phyloP scores from a whole-genome alignment of 306 rosid species.

The Cucumis hystrix region DNA sequence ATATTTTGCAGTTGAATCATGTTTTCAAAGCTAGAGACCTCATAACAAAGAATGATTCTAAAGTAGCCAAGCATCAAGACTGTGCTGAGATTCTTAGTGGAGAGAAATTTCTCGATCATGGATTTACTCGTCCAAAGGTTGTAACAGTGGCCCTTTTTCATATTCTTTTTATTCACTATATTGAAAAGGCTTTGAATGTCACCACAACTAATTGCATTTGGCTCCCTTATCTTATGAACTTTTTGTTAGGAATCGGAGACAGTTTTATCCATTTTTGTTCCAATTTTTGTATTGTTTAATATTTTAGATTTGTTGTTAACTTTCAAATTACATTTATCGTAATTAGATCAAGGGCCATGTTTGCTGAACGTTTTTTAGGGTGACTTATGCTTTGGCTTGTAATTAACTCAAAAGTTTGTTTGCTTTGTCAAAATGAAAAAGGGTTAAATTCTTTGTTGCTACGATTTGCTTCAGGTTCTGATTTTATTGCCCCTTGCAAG shows the following conservation, averaged over 20 bases:
- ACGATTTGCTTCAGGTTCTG: slow-evolving; percentile 48
- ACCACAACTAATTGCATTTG: neutral
- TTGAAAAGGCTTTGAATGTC: neutral
- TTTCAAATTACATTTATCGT: neutral
- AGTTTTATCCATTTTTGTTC: neutral
- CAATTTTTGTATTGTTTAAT: neutral
- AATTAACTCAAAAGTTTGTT: neutral
- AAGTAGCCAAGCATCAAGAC: slow-evolving; percentile 40
- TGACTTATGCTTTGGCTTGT: neutral
- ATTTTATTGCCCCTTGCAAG: slow-evolving; percentile 67
- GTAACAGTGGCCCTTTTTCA: neutral
- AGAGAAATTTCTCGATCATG: slow-evolving; percentile 68
- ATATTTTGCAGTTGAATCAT: slow-evolving; percentile 72
- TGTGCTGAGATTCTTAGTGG: slow-evolving; percentile 16
- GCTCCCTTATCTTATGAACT: neutral
- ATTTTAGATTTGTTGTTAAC: neutral
- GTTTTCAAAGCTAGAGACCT: slow-evolving; percentile 61
- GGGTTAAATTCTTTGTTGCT: neutral
- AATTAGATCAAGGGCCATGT: neutral
- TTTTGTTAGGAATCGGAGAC: neutral
- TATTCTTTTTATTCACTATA: neutral
- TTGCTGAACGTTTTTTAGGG: neutral
- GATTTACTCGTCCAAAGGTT: slow-evolving; percentile 97
- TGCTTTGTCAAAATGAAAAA: neutral
- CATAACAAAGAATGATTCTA: slow-evolving; percentile 57